phyloP scores from a whole-genome alignment of 179 eudicot species.

The Sideroxylon spinosum region DNA sequence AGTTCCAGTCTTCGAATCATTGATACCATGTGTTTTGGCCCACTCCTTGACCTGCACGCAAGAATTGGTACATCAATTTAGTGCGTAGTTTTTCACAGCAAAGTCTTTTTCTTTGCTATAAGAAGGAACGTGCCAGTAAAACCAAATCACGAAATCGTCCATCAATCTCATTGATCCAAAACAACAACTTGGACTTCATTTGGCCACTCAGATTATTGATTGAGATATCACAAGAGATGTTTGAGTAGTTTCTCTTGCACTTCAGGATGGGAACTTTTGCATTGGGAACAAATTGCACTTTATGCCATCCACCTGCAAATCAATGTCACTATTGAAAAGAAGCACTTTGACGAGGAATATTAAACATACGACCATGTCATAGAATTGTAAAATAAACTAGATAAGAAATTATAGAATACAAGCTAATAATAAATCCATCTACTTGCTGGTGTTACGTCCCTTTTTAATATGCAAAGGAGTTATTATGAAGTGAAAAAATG shows the following conservation, averaged over 20 bases:
- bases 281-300: slow-evolving; percentile 51
- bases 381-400: background rate
- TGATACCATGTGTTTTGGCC: slow-evolving; percentile 82
- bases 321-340: background rate
- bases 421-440: background rate
- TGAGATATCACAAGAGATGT: slow-evolving; percentile 89
- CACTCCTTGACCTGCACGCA: slow-evolving; percentile 88
- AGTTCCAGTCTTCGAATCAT: slow-evolving; percentile 72
- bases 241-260: slow-evolving; percentile 41
- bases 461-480: background rate
- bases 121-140: slow-evolving; percentile 57
- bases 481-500: background rate
- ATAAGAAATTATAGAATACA: background rate
- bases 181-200: slow-evolving; percentile 83
- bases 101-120: slow-evolving; percentile 13
- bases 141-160: slow-evolving; percentile 81
- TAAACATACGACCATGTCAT: background rate
- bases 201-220: slow-evolving; percentile 76
- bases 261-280: slow-evolving; percentile 85
- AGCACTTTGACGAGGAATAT: background rate
- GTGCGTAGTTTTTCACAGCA: background rate
- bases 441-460: background rate
- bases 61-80: slow-evolving; percentile 16
- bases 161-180: slow-evolving; percentile 82
- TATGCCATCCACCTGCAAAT: slow-evolving; percentile 64